These are phyloP conservation scores for Dendrothele bispora DNA, from an alignment of 768 basidiomycete genomes.

Conservation along the genomic window DNA sequence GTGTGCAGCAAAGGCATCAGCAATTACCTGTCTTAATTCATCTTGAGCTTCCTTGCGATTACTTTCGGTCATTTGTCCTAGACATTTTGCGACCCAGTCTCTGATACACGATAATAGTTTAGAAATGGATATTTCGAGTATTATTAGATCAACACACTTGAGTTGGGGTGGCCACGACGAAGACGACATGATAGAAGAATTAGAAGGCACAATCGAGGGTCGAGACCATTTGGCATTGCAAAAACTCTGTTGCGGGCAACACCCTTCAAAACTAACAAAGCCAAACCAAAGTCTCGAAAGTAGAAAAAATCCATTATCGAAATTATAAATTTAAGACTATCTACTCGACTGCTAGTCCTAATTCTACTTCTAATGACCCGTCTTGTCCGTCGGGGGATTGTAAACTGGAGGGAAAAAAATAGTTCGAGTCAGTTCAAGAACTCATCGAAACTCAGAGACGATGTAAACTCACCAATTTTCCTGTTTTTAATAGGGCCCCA, in stretches of 20 bases:
- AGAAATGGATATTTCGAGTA: neutral
- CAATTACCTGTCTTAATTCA: conserved; percentile 96
- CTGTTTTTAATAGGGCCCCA: conserved; percentile 91
- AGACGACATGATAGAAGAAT: conserved; percentile 52
- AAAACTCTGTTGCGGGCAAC: too few relatives aligned
- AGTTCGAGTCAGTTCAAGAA: conserved; percentile 4
- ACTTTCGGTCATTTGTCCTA: conserved; percentile 86
- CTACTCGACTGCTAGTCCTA: conserved; percentile 13
- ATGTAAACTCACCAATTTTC: conserved; percentile 71
- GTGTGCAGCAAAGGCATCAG: conserved; percentile 83
- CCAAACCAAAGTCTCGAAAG: too few relatives aligned
- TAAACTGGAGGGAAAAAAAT: conserved; percentile 42
- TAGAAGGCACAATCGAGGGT: neutral
- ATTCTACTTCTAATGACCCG: conserved; percentile 43
- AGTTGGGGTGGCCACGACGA: conserved; percentile 82
- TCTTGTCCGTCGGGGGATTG: conserved; percentile 58
- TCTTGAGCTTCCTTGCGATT: conserved; percentile 88
- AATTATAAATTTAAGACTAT: conserved; percentile 13
- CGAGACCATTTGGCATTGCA: neutral
- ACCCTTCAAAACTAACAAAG: neutral
- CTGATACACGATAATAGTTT: conserved; percentile 42
- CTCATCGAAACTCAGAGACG: neutral
- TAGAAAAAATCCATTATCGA: too few relatives aligned
- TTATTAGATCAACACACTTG: conserved; percentile 47
- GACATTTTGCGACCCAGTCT: conserved; percentile 92